phyloP scores from a whole-genome alignment of 441 rosid species.

The Gossypium gossypioides region DNA sequence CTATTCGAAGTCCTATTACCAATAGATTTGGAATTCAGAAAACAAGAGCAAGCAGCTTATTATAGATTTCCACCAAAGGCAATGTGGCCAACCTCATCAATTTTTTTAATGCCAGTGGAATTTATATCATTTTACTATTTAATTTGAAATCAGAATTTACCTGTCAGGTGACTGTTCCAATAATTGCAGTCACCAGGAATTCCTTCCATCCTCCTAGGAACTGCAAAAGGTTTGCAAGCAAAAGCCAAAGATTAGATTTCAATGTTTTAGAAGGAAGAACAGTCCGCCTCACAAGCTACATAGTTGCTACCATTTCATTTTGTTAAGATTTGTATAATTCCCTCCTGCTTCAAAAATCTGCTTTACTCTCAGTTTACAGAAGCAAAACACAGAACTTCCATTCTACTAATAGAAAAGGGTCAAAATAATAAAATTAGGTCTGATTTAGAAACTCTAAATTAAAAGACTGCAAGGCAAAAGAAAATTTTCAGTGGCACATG shows the following conservation, averaged over 20 bases:
- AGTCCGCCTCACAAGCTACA: neutral
- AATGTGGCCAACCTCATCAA: slow-evolving; percentile 2
- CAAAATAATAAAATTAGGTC: neutral
- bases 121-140: neutral
- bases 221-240: neutral
- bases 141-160: slow-evolving; percentile 1
- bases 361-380: neutral
- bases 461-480: neutral
- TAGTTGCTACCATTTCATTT: neutral
- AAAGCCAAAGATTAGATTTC: neutral
- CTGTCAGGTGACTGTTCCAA: neutral
- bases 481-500: neutral
- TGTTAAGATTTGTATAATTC: neutral
- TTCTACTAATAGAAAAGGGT: neutral
- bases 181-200: neutral
- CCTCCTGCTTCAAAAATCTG: neutral
- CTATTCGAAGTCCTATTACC: neutral
- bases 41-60: neutral
- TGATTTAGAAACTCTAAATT: neutral
- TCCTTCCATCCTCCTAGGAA: neutral
- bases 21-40: neutral
- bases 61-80: neutral
- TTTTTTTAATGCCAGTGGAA: neutral
- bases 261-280: neutral
- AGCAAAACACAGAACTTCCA: neutral